A percentile compares a stretch with the other conserved stretches of the same genome.
Evolutionary conservation across 371 early-diverging fungal genomes (phyloP).

Genomic region (Lichtheimia ramosa): DNA sequence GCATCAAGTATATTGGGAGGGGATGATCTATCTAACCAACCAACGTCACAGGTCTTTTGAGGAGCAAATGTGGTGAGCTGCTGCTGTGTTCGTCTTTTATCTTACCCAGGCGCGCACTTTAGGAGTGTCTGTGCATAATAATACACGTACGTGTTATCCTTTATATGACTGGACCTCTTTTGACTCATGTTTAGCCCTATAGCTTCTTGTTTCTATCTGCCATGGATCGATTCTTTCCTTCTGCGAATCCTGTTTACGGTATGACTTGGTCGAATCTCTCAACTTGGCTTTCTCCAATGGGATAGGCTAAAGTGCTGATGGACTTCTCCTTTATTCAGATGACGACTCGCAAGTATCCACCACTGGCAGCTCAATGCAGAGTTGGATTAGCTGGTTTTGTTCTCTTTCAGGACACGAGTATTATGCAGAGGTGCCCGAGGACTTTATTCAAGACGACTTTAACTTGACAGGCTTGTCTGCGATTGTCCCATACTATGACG

Average conservation of each 20-base stretch:
- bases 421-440: slow-evolving; percentile 84
- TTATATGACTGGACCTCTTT: too few relatives aligned
- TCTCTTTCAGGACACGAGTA: slow-evolving; percentile 81
- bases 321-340: slow-evolving; percentile 2
- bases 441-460: slow-evolving; percentile 91
- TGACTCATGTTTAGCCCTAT: too few relatives aligned
- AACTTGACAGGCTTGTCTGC: slow-evolving; percentile 87
- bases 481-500: slow-evolving; percentile 79
- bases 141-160: too few relatives aligned
- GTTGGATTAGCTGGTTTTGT: slow-evolving; percentile 92
- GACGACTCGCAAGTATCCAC: slow-evolving; percentile 20
- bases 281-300: too few relatives aligned
- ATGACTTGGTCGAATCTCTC: not conserved
- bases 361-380: slow-evolving; percentile 28
- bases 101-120: too few relatives aligned
- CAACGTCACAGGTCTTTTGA: too few relatives aligned
- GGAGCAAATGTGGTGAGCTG: too few relatives aligned
- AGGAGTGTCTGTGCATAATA: too few relatives aligned
- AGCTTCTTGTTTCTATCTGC: not conserved
- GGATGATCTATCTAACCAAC: too few relatives aligned
- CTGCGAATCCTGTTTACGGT: not conserved
- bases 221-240: slow-evolving; percentile 1
- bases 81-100: too few relatives aligned
- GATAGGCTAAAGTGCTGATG: too few relatives aligned
- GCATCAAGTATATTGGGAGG: too few relatives aligned